Base-by-base conservation (phyloP, 495 filamentous ascomycete species). In the Penicillium macrosclerotiorum region DNA sequence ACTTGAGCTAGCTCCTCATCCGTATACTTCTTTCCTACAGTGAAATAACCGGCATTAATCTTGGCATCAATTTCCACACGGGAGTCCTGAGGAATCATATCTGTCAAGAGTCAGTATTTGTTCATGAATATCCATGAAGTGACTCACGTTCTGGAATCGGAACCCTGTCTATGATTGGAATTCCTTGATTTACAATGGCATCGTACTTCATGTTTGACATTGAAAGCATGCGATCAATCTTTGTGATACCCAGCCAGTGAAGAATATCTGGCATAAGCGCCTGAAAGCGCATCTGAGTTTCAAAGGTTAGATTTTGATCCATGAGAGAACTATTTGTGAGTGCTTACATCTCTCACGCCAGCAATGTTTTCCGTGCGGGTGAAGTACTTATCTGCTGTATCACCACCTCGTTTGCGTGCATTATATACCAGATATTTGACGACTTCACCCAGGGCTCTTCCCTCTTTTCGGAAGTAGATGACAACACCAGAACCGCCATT, bases 171-270 rank as follows among this genome's bases (percentile, higher is more conserved):
- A 85, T 74, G 59, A 98, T 97, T 40, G 89, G 84, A 56, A 98
- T 98, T 29, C 93, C 93, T 68, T 94, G 90, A 20, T 89, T 80
- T 37, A 98, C 92, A 61, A 98, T 97, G 42, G 93, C 93, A 73
- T 98, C 93, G 67, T 98, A 82, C 71, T 98, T 98, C 93, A 98
- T 97, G 72, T 96, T 94, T 62, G 88, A 93, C 93, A 98, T 97
- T 68, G 88, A 94, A 37, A 98, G 77, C 93, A 98, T 97, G 33
- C 90, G 80, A 67, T 97, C 93, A 63, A 98, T 97, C 77, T 97
- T 97, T 68, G 84, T 94, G 59, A 98, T 96, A 48, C 93, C 93
- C 13, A 98, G 80, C 93, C 93, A 98, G 68, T 98, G 93, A 34
- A 98, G 80, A 54, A 97, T 92, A 62, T 96, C 91, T 26, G 93